Evolutionary conservation across 805 yeast genomes (phyloP), one percentile per base, ranked within the genome.

Genomic region (Metschnikowia anglica): DNA sequence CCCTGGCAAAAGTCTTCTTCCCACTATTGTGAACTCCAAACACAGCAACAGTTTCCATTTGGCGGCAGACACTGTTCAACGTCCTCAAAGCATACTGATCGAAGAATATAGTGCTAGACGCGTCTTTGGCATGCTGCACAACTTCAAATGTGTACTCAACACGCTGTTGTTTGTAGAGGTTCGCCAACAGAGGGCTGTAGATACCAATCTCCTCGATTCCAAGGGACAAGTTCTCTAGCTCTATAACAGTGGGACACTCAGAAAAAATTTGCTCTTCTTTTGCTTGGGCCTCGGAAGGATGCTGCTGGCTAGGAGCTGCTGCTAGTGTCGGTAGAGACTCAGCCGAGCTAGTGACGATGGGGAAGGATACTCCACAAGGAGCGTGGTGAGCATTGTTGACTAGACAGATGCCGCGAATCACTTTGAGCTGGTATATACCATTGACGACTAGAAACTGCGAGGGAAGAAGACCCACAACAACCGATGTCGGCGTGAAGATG

Each of bases 1-100:
- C 47, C 48, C 79, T 75, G 10, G 80, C 60, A 34, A 85, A 71
- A 0, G 95, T 83, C 1, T 96, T 84, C 56, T 89, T 89, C 1
- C 97, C 97, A 1, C 88, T 74, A 48, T 84, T 85, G 56, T 87
- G 88, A 31, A 81, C 73, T 0, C 90, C 90, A 17, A 79, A 66
- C 0, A 81, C 61, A 40, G 80, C 60, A 1, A 74, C 59, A 1
- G 53, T 49, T 8, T 53, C 53, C 3, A 62, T 56, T 2, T 49
- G 46, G 6, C 41, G 39, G 18, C 50, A 37, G 1, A 31, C 25
- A n/a, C 28, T 32, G 19, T 41, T 29, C 28, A 48, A 26, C 0
- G 34, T 32, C 12, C 40, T 28, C 3, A 43, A 36, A 13, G 49
- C 37, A 15, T 34, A 24, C 26, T 11, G 15, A 28, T 43, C 44